phyloP scores from a whole-genome alignment of 108 stramenopile genomes.

The Nitzschia sp. region DNA sequence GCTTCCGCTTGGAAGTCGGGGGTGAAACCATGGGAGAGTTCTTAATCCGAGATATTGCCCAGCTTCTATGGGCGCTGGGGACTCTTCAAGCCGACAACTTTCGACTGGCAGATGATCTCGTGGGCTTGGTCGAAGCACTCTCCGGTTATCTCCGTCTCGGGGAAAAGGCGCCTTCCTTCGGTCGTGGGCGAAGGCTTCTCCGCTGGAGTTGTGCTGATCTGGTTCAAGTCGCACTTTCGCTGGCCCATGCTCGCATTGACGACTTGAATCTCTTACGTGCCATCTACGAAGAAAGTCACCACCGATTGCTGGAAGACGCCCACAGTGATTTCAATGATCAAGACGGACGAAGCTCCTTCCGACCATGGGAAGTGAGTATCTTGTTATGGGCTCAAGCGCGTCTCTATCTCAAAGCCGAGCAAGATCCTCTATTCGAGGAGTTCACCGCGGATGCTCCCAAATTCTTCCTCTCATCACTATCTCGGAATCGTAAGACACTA shows the following conservation, averaged over 20 bases:
- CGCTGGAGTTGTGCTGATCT: slow-evolving; percentile 71
- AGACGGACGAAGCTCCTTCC: slow-evolving; percentile 34
- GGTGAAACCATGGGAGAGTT: slow-evolving; percentile 11
- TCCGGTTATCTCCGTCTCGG: slow-evolving; percentile 41
- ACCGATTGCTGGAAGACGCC: slow-evolving; percentile 35
- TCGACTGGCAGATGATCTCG: slow-evolving; percentile 58
- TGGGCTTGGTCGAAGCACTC: slow-evolving; percentile 58
- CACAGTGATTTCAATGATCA: slow-evolving; percentile 2
- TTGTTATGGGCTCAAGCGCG: slow-evolving; percentile 82
- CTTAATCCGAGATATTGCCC: slow-evolving; percentile 65
- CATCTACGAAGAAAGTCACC: slow-evolving; percentile 57
- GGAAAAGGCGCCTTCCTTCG: slow-evolving; percentile 9
- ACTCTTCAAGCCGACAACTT: slow-evolving; percentile 75
- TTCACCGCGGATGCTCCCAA: slow-evolving; percentile 52
- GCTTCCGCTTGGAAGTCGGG: slow-evolving; percentile 10
- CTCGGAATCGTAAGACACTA: slow-evolving; percentile 18
- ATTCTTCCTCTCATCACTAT: slow-evolving; percentile 29
- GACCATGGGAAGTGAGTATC: slow-evolving; percentile 67
- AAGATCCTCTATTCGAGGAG: slow-evolving; percentile 48
- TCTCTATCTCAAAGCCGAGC: slow-evolving; percentile 52
- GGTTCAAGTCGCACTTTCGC: slow-evolving; percentile 62
- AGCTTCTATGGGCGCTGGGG: slow-evolving; percentile 78
- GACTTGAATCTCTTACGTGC: slow-evolving; percentile 50
- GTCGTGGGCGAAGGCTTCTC: slow-evolving; percentile 38
- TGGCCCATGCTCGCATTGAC: slow-evolving; percentile 79